These are phyloP conservation scores for Aspergillus indologenus DNA, from an alignment of 495 filamentous ascomycete species.

Conservation along the genomic window DNA sequence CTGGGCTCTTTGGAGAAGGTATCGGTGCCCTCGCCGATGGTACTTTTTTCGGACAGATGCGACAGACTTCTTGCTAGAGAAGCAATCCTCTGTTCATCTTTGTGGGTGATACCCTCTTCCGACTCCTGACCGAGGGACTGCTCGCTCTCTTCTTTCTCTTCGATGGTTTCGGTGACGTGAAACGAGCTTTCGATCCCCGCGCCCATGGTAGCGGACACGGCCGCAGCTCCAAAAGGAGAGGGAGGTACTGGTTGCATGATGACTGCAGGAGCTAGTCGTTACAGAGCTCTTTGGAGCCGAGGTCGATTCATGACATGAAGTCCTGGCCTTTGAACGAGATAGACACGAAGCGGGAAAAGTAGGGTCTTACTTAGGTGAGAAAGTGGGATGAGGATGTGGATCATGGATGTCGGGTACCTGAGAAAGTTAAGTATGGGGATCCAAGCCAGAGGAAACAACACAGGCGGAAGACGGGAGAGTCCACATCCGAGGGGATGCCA, in stretches of 20 bases:
- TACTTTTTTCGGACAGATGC: slow-evolving; percentile 33
- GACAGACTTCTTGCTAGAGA: slow-evolving; percentile 42
- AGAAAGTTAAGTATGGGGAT: not conserved
- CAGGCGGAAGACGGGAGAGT: not conserved
- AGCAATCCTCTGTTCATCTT: slow-evolving; percentile 33
- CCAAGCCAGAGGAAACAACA: not conserved
- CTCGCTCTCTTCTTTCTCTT: slow-evolving; percentile 18
- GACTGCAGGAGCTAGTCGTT: not conserved
- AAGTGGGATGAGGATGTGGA: no score
- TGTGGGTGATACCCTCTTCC: slow-evolving; percentile 26
- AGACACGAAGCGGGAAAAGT: no score
- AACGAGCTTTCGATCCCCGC: slow-evolving; percentile 7
- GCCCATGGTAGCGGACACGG: slow-evolving; percentile 13
- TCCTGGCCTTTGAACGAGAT: not conserved
- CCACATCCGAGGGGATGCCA: not conserved
- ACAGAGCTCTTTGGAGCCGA: not conserved
- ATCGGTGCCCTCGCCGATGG: slow-evolving; percentile 32
- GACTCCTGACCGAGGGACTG: slow-evolving; percentile 18
- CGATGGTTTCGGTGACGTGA: slow-evolving; percentile 1
- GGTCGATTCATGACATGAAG: not conserved
- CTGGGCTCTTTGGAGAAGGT: slow-evolving; percentile 41
- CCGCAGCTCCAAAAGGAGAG: slow-evolving; percentile 22
- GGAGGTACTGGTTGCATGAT: slow-evolving; percentile 16
- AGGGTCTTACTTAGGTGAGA: no score
- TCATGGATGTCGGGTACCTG: not conserved